These are phyloP conservation scores for Rubia balearica DNA, from an alignment of 305 asterid species.

Conservation along the genomic window DNA sequence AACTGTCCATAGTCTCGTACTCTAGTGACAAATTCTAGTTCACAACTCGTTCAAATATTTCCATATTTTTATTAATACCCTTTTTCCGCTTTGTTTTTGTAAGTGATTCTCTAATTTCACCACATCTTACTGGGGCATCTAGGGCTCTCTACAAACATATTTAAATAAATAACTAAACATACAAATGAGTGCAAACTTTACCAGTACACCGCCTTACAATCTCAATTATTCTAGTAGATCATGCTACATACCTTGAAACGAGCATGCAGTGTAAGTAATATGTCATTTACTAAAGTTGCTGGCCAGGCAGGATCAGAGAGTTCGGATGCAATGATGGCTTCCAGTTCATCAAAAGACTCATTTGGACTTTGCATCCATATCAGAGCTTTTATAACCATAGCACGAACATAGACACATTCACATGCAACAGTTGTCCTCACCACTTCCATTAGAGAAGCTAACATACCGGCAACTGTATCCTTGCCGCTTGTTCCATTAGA, in stretches of 20 bases:
- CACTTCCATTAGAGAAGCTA: slow-evolving; percentile 96
- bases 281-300: slow-evolving; percentile 76
- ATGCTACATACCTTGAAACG: slow-evolving; percentile 77
- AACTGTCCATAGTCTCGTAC: background rate
- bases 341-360: slow-evolving; percentile 91
- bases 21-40: background rate
- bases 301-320: slow-evolving; percentile 98
- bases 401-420: slow-evolving; percentile 98
- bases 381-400: slow-evolving; percentile 92
- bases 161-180: background rate
- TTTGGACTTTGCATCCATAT: slow-evolving; percentile 99
- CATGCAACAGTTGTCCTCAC: slow-evolving; percentile 98
- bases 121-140: no score
- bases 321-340: slow-evolving; percentile 93
- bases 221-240: background rate
- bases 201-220: background rate
- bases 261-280: slow-evolving; percentile 92
- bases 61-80: no score
- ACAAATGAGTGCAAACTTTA: background rate
- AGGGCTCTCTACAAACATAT: no score
- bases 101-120: no score
- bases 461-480: slow-evolving; percentile 85
- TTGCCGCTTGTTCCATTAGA: slow-evolving; percentile 68
- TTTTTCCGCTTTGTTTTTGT: no score
- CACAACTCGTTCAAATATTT: background rate